Conservation (phyloP, 2,329 filamentous ascomycete species). For the Boeremia exigua region DNA sequence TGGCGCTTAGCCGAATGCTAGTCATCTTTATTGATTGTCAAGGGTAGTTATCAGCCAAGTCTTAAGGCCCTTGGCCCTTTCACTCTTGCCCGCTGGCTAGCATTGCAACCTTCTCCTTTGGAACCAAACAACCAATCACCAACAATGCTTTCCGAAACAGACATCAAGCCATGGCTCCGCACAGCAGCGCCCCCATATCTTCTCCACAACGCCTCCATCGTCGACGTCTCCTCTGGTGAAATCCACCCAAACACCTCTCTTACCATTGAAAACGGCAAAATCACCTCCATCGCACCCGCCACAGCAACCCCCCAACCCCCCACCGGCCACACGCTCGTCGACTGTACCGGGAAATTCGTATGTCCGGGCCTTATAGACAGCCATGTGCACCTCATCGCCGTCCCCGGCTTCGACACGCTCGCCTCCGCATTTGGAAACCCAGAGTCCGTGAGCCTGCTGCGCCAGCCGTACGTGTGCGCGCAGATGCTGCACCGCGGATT, state of each 20-base stretch:
- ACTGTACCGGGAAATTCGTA: slow-evolving; percentile 54
- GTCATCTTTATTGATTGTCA: too few species aligned
- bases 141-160: slow-evolving; percentile 2
- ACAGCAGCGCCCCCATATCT: slow-evolving; percentile 3
- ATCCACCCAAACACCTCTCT: not conserved
- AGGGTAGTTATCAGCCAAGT: not conserved
- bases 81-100: not conserved
- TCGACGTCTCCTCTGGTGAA: not conserved
- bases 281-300: not conserved
- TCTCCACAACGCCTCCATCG: slow-evolving; percentile 4
- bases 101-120: not conserved
- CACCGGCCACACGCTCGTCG: slow-evolving; percentile 27
- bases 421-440: not conserved
- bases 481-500: slow-evolving; percentile 51
- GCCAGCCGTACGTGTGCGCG: slow-evolving; percentile 8
- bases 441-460: not conserved
- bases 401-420: slow-evolving; percentile 14
- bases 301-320: not conserved
- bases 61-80: not conserved
- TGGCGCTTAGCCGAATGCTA: slow-evolving; percentile 5
- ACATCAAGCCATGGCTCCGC: slow-evolving; percentile 10
- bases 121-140: not conserved
- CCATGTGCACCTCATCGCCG: slow-evolving; percentile 25
- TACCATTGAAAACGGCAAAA: slow-evolving; percentile 1
- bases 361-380: slow-evolving; percentile 60